A percentile compares a stretch with the other conserved stretches of the same genome.
phyloP scores from a whole-genome alignment of 148 eudicot species.

The Cornus suecica region DNA sequence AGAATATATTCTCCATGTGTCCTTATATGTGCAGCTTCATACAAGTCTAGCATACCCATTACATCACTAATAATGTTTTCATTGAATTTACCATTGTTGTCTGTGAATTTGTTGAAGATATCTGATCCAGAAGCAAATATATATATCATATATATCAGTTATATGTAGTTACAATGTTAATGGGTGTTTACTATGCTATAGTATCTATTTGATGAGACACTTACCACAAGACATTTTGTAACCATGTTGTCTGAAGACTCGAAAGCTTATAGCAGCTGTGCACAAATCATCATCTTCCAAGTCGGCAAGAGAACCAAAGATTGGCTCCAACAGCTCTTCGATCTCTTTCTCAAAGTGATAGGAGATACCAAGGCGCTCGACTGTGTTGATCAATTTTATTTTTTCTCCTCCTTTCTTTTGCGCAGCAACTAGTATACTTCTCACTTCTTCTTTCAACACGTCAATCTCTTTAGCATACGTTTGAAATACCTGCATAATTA shows the following conservation, averaged over 20 bases:
- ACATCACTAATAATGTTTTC: slow-evolving; percentile 7
- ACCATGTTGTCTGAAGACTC: slow-evolving; percentile 19
- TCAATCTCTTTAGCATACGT: slow-evolving; percentile 5
- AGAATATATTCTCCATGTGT: slow-evolving; percentile 19
- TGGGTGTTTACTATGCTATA: too few relatives aligned
- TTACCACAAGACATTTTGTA: slow-evolving; percentile 13
- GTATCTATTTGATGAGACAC: background rate
- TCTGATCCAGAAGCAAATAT: too few relatives aligned
- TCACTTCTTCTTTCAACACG: slow-evolving; percentile 15
- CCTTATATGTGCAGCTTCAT: slow-evolving; percentile 19
- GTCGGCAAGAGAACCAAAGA: background rate
- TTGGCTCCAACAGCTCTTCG: slow-evolving; percentile 7
- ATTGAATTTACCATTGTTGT: background rate
- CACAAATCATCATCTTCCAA: slow-evolving; percentile 12
- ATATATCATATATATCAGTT: too few relatives aligned
- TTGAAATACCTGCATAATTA: background rate
- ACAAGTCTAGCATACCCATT: slow-evolving; percentile 7
- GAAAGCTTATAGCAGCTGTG: slow-evolving; percentile 17
- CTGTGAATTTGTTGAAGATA: slow-evolving; percentile 13
- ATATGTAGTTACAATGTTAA: background rate
- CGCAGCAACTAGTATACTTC: slow-evolving; percentile 2
- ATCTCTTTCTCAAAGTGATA: slow-evolving; percentile 34
- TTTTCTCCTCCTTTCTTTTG: background rate
- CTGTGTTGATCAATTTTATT: slow-evolving; percentile 17
- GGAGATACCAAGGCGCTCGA: slow-evolving; percentile 23